Evolutionary conservation across 139 green algal genomes (phyloP).

Genomic region (Yamagishiella unicocca): DNA sequence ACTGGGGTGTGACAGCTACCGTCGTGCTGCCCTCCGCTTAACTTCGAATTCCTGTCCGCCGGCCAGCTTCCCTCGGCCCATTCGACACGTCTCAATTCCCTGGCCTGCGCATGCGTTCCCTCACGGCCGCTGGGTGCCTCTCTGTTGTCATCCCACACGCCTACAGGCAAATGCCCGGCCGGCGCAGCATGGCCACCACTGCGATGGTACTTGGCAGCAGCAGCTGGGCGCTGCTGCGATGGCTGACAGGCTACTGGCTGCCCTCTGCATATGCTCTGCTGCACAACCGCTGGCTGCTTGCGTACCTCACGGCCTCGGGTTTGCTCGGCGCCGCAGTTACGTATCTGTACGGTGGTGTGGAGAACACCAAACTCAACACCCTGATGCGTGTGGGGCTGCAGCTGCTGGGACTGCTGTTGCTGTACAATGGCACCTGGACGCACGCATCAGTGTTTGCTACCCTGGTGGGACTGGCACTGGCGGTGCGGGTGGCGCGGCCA

Average conservation of each 20-base stretch:
- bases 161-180: slow-evolving; percentile 47
- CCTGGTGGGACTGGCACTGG: neutral
- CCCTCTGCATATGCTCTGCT: slow-evolving; percentile 36
- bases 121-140: too few species aligned
- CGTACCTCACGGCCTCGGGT: slow-evolving; percentile 35
- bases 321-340: slow-evolving; percentile 48
- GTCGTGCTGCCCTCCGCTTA: too few species aligned
- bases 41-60: too few species aligned
- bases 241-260: slow-evolving; percentile 52
- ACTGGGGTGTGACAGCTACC: too few species aligned
- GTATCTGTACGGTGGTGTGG: slow-evolving; percentile 59
- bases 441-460: slow-evolving; percentile 1
- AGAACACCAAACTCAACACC: slow-evolving; percentile 61
- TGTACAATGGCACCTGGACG: slow-evolving; percentile 60
- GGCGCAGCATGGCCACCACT: slow-evolving; percentile 3
- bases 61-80: neutral
- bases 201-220: slow-evolving; percentile 37
- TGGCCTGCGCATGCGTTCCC: too few species aligned
- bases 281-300: slow-evolving; percentile 43
- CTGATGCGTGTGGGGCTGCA: slow-evolving; percentile 57
- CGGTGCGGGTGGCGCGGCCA: neutral
- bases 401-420: slow-evolving; percentile 39
- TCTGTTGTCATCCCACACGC: neutral
- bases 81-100: neutral
- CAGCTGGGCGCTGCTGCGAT: slow-evolving; percentile 39